Evolutionary conservation across 2,329 filamentous ascomycete species (phyloP).

Genomic region (Penicillium vulpinum): DNA sequence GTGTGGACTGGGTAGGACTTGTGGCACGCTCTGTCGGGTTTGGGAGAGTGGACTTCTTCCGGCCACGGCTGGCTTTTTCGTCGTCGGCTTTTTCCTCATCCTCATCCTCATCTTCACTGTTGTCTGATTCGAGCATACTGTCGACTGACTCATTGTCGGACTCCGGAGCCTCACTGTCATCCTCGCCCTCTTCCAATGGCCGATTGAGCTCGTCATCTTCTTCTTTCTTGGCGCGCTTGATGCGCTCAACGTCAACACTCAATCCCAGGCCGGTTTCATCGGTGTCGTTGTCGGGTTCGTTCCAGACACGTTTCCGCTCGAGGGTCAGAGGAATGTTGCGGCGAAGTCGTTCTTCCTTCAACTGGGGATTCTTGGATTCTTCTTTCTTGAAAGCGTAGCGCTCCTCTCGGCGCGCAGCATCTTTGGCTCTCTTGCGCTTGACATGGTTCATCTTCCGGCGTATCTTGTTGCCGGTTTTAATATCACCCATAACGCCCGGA

Average conservation of each 20-base stretch:
- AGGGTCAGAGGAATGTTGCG: conserved; percentile 79
- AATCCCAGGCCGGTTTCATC: conserved; percentile 47
- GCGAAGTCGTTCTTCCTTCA: conserved; percentile 71
- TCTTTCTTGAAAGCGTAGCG: conserved; percentile 78
- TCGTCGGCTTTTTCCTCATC: conserved; percentile 50
- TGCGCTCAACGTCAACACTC: conserved; percentile 50
- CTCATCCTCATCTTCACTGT: conserved; percentile 46
- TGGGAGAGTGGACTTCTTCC: conserved; percentile 36
- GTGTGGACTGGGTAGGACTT: conserved; percentile 56
- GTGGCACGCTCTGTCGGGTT: conserved; percentile 52
- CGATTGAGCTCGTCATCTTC: conserved; percentile 45
- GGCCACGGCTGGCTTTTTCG: conserved; percentile 34
- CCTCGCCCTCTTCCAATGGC: conserved; percentile 47
- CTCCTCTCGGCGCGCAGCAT: conserved; percentile 72
- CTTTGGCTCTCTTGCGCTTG: conserved; percentile 73
- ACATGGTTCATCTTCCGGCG: conserved; percentile 76
- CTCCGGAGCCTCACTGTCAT: conserved; percentile 42
- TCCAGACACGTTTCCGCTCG: conserved; percentile 88
- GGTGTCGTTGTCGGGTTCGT: conserved; percentile 63
- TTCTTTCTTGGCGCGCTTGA: conserved; percentile 50
- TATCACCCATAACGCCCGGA: conserved; percentile 49
- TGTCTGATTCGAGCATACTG: conserved; percentile 71
- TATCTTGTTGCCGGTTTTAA: conserved; percentile 72
- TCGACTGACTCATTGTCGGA: conserved; percentile 63
- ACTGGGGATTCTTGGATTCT: conserved; percentile 77